A percentile compares a stretch with the other conserved stretches of the same genome.
These are phyloP conservation scores for Sporothrix schenckii DNA, from an alignment of 2,329 filamentous ascomycete species.

Conservation along the genomic window DNA sequence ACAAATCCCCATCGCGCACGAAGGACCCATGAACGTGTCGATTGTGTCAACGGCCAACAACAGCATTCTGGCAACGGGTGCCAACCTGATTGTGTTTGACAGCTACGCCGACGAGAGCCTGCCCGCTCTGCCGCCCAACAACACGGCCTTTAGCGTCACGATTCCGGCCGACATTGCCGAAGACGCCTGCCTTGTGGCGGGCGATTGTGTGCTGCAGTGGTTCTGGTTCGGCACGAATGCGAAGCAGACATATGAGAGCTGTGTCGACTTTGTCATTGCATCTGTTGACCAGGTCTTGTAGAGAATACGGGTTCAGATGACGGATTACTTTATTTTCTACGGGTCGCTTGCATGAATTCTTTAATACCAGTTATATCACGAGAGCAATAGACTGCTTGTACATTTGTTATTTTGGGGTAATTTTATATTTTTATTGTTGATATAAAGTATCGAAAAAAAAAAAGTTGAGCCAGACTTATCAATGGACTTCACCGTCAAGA, in stretches of 20 bases:
- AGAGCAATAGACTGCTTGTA: background rate
- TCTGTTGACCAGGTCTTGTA: conserved; percentile 24
- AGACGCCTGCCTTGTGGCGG: conserved; percentile 40
- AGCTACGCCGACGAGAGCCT: conserved; percentile 55
- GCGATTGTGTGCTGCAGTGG: conserved; percentile 50
- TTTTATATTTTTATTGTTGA: background rate
- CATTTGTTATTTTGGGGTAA: background rate
- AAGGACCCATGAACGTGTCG: conserved; percentile 57
- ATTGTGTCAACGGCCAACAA: conserved; percentile 59
- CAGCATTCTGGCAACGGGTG: conserved; percentile 51
- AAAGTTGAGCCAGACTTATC: conserved; percentile 19
- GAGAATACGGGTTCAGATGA: background rate
- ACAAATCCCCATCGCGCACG: conserved; percentile 50
- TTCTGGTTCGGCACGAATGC: conserved; percentile 48
- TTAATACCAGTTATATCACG: background rate
- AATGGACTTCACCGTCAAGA: conserved; percentile 2
- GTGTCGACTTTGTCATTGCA: conserved; percentile 45
- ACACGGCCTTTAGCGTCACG: conserved; percentile 50
- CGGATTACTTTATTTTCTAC: too few relatives aligned
- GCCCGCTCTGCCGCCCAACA: conserved; percentile 46
- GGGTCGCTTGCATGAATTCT: background rate
- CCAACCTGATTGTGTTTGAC: conserved; percentile 57
- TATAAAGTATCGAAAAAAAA: background rate
- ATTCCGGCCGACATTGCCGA: conserved; percentile 42
- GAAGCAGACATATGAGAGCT: conserved; percentile 48